phyloP scores from a whole-genome alignment of 805 yeast genomes.

The Pichia membranifaciens region DNA sequence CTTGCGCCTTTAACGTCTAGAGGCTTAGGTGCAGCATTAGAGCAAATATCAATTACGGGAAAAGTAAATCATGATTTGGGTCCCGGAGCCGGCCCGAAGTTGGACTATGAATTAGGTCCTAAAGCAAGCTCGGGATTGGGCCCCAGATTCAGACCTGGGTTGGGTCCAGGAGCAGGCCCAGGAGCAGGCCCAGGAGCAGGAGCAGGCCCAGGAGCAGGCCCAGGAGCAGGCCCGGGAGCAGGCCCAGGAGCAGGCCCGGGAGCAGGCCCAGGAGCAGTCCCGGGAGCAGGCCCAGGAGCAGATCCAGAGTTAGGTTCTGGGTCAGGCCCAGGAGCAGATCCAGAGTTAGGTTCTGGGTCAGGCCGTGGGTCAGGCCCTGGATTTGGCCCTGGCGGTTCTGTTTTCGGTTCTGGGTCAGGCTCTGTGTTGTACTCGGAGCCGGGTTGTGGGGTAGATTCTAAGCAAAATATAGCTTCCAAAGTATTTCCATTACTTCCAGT shows the following conservation, averaged over 20 bases:
- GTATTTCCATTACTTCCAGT: too few species aligned
- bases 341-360: constrained; percentile 11
- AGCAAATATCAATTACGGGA: constrained; percentile 7
- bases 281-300: constrained; percentile 5
- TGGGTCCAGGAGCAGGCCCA: constrained; percentile 8
- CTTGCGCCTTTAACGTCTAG: too few species aligned
- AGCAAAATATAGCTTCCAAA: too few species aligned
- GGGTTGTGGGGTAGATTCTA: constrained; percentile 12
- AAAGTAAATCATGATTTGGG: constrained; percentile 12
- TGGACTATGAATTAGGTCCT: constrained; percentile 26
- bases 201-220: constrained; percentile 1
- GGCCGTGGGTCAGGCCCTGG: constrained; percentile 26
- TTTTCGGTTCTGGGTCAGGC: constrained; percentile 12
- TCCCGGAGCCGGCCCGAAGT: constrained; percentile 8
- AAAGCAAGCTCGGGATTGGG: constrained; percentile 11
- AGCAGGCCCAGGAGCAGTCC: constrained; percentile 9
- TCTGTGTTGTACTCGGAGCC: constrained; percentile 7
- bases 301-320: constrained; percentile 13
- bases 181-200: constrained; percentile 8
- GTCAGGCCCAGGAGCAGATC: constrained; percentile 9
- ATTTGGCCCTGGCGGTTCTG: constrained; percentile 7
- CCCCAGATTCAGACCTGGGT: constrained; percentile 8
- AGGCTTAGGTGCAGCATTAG: constrained; percentile 12
- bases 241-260: constrained; percentile 12
- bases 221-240: constrained; percentile 5